Conservation (phyloP, 2,329 filamentous ascomycete genomes). For the Neoscytalidium dimidiatum region DNA sequence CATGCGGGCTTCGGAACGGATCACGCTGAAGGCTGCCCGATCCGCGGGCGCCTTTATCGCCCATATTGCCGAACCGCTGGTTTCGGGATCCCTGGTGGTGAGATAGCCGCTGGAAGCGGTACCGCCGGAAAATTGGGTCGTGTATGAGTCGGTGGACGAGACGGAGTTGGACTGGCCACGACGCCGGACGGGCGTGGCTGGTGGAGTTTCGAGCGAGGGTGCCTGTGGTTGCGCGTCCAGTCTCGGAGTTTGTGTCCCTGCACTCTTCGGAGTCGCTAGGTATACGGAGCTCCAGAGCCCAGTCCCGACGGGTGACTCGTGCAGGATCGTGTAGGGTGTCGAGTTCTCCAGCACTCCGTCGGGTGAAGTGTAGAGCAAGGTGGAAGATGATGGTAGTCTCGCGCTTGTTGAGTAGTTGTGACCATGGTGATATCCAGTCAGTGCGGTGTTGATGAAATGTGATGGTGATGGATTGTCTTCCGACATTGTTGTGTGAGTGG, state of each 20-base stretch:
- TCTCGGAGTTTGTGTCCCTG: background rate
- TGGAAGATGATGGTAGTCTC: no score
- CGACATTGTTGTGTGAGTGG: background rate
- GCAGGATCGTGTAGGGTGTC: slow-evolving; percentile 20
- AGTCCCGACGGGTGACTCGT: slow-evolving; percentile 32
- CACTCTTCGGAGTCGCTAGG: slow-evolving; percentile 25
- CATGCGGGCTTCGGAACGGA: slow-evolving; percentile 34
- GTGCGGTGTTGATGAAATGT: no score
- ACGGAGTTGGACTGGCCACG: slow-evolving; percentile 8
- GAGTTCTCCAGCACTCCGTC: slow-evolving; percentile 16
- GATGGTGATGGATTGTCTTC: no score
- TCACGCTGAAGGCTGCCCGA: slow-evolving; percentile 32
- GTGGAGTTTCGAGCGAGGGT: background rate
- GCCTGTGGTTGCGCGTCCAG: background rate
- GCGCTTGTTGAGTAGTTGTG: no score
- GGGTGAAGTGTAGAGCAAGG: background rate
- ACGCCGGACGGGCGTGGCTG: slow-evolving; percentile 13
- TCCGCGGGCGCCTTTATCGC: slow-evolving; percentile 38
- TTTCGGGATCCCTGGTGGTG: slow-evolving; percentile 26
- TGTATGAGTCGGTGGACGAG: slow-evolving; percentile 11
- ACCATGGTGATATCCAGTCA: no score
- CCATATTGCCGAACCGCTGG: slow-evolving; percentile 22
- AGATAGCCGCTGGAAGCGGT: slow-evolving; percentile 21
- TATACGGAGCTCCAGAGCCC: slow-evolving; percentile 42
- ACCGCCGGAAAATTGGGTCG: slow-evolving; percentile 2